Percentiles rank a stretch among this genome's conserved stretches.
These are phyloP conservation scores for Corymbia maculata DNA, from an alignment of 345 rosid genomes.

Conservation along the genomic window DNA sequence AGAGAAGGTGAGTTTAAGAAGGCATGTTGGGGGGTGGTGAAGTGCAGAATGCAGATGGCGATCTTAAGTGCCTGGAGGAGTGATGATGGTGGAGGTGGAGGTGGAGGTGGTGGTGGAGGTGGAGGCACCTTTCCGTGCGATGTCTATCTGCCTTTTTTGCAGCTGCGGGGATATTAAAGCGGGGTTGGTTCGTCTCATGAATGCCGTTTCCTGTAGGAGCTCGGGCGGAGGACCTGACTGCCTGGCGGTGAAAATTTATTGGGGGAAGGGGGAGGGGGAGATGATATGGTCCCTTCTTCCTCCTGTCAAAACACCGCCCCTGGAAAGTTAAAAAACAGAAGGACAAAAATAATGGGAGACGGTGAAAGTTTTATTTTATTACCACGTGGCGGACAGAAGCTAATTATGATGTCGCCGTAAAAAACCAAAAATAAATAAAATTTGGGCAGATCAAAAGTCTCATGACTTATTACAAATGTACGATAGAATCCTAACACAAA, in stretches of 20 bases:
- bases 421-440: neutral
- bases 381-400: too few species aligned
- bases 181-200: neutral
- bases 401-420: neutral
- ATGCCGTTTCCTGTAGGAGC: neutral
- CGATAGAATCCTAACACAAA: too few species aligned
- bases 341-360: neutral
- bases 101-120: neutral
- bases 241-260: neutral
- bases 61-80: neutral
- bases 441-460: too few species aligned
- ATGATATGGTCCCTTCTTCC: neutral
- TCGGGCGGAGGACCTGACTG: neutral
- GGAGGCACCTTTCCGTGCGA: neutral
- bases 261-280: neutral
- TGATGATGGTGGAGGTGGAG: neutral
- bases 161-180: neutral
- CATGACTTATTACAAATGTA: too few species aligned
- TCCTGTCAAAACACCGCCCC: neutral
- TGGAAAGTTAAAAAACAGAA: neutral
- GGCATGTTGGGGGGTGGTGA: neutral
- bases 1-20: neutral
- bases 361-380: neutral
- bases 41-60: neutral
- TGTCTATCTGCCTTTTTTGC: neutral